Evolutionary conservation across 306 rosid genomes (phyloP), one percentile per base, ranked within the genome.

Genomic region (Prunus kanzakura): DNA sequence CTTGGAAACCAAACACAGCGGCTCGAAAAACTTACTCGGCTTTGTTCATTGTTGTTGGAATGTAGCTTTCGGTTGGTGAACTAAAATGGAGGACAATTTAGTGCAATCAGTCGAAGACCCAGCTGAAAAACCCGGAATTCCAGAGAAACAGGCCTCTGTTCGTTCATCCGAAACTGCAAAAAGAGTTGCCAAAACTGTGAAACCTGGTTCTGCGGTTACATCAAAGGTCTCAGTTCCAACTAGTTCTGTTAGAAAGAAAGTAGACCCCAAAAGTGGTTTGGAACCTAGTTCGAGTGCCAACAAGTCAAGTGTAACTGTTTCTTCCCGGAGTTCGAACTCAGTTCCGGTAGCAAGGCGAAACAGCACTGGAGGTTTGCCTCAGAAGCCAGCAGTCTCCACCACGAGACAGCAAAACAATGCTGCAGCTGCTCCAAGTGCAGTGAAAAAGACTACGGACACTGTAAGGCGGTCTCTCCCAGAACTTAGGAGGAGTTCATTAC

Each of bases 391-490:
- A 56, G 79, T 92, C 41, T 84, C 86, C 43, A 71, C 86, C 16
- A 50, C 66, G 3, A 76, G 60, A 64, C 74, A 58, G 58, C 86
- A 69, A 83, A 56, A 19, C 80, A 71, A 60, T 52, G 77, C 38
- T 49, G 54, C 43, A 38, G 9, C 60, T 3, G 80, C 80, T 61
- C 69, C 83, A 15, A 45, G 74, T 69, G 82, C 77, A 14, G 79
- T 82, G 25, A 79, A 32, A 74, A 88, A 38, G 76, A 76, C 80
- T 11, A 5, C 71, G 2, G 96, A 88, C 70, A 47, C 90, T 14
- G 75, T 64, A 2, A 87, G 93, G 82, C 86, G 84, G 86, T 91
- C 96, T 60, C 88, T 89, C 27, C 97, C 96, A 2, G 99, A 92
- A 78, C 88, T 76, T 25, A 86, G 89, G 79, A 88, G 91, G 50